Conservation (phyloP, 2,329 filamentous ascomycete genomes). For the Dactylella cylindrospora region DNA sequence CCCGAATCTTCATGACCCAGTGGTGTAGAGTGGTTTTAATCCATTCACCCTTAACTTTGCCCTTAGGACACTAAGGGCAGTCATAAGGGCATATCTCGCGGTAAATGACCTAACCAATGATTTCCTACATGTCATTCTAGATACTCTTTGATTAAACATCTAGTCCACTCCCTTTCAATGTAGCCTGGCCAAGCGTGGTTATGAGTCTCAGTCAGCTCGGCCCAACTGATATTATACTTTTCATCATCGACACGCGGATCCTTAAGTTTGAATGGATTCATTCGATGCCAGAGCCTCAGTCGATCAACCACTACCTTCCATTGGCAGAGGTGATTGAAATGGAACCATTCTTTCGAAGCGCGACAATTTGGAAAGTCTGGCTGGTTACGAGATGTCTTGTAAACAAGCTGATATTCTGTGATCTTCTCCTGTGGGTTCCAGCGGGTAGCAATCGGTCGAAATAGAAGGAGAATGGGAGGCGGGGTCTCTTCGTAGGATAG, state of each 20-base stretch:
- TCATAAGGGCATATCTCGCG: too few relatives aligned
- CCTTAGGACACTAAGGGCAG: too few relatives aligned
- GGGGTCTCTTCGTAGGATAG: too few relatives aligned
- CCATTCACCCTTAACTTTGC: too few relatives aligned
- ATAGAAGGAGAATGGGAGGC: not conserved
- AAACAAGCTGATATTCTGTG: conserved; percentile 17
- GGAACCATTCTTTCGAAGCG: conserved; percentile 2
- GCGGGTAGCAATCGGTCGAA: too few relatives aligned
- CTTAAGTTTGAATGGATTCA: conserved; percentile 15
- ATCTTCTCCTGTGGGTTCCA: too few relatives aligned
- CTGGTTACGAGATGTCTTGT: conserved; percentile 15
- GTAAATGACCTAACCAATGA: too few relatives aligned
- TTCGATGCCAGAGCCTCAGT: conserved; percentile 15
- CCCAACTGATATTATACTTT: conserved; percentile 6
- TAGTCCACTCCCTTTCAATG: conserved; percentile 19
- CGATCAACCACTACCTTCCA: conserved; percentile 8
- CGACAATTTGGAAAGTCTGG: conserved; percentile 12
- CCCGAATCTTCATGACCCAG: too few relatives aligned
- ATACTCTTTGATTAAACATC: conserved; percentile 29
- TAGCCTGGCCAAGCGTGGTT: conserved; percentile 16
- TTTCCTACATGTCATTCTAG: too few relatives aligned
- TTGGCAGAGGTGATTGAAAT: conserved; percentile 13
- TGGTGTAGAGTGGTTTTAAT: too few relatives aligned
- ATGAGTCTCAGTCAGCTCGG: conserved; percentile 7
- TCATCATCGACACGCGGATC: conserved; percentile 22